A percentile compares a stretch with the other conserved stretches of the same genome.
phyloP scores from a whole-genome alignment of 2,329 filamentous ascomycete species.

The Curvularia verruculosa region DNA sequence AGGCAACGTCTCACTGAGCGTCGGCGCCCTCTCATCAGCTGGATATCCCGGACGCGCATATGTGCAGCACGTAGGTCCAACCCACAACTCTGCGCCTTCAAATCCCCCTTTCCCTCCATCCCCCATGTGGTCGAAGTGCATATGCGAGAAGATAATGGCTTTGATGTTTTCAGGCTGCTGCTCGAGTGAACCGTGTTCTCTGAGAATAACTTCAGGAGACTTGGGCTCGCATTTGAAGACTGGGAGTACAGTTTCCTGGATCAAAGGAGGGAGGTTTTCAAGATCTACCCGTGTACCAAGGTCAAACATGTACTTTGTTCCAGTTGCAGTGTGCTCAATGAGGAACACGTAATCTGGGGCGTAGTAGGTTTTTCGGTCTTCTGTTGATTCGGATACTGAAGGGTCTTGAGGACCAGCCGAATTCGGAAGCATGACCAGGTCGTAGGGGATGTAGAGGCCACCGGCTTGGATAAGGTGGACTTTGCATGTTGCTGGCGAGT shows the following conservation, averaged over 20 bases:
- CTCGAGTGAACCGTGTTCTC: slow-evolving; percentile 29
- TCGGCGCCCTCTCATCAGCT: slow-evolving; percentile 25
- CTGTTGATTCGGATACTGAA: slow-evolving; percentile 39
- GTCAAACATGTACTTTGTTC: slow-evolving; percentile 58
- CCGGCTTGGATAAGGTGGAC: slow-evolving; percentile 47
- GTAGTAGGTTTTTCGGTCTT: slow-evolving; percentile 27
- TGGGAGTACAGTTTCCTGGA: slow-evolving; percentile 51
- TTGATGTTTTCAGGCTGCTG: slow-evolving; percentile 50
- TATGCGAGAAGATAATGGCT: slow-evolving; percentile 48
- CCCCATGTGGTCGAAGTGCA: slow-evolving; percentile 53
- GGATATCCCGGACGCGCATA: slow-evolving; percentile 43
- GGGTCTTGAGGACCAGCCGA: slow-evolving; percentile 52
- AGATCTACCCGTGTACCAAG: slow-evolving; percentile 59
- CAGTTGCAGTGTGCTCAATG: slow-evolving; percentile 35
- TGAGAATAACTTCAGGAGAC: slow-evolving; percentile 36
- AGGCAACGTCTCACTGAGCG: slow-evolving; percentile 53
- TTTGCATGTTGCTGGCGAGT: slow-evolving; percentile 31
- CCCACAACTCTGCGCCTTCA: slow-evolving; percentile 45
- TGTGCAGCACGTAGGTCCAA: slow-evolving; percentile 46
- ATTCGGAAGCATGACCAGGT: slow-evolving; percentile 54
- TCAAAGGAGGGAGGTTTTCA: slow-evolving; percentile 48
- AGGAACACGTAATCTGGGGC: slow-evolving; percentile 44
- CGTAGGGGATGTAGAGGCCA: slow-evolving; percentile 54
- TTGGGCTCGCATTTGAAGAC: slow-evolving; percentile 45
- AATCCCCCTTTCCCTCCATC: slow-evolving; percentile 48